phyloP scores from a whole-genome alignment of 2,329 filamentous ascomycete species.

The Fusarium keratoplasticum region DNA sequence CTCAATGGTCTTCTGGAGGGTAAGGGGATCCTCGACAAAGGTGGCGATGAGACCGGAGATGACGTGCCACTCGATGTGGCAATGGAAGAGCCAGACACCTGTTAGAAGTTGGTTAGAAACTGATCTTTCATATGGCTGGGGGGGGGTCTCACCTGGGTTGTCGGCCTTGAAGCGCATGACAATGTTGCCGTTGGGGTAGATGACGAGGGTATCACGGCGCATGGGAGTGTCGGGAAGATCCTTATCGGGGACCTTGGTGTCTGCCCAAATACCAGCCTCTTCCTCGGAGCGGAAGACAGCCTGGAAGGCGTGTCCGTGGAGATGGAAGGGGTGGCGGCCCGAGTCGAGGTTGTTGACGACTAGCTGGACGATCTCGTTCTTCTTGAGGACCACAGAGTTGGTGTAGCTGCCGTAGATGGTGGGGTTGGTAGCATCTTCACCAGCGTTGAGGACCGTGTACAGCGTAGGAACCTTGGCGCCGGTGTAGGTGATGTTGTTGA shows the following conservation, averaged over 20 bases:
- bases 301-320: conserved; percentile 84
- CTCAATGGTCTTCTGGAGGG: conserved; percentile 69
- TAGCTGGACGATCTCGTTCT: conserved; percentile 76
- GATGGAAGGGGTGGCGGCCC: conserved; percentile 79
- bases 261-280: conserved; percentile 66
- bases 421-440: conserved; percentile 68
- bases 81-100: conserved; percentile 81
- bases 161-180: conserved; percentile 76
- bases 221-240: conserved; percentile 69
- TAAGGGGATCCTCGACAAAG: conserved; percentile 71
- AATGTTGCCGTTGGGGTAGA: conserved; percentile 75
- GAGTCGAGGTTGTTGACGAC: conserved; percentile 80
- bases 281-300: conserved; percentile 70
- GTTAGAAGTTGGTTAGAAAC: not conserved
- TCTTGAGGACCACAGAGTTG: conserved; percentile 74
- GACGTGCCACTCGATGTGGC: conserved; percentile 85
- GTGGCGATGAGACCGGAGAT: conserved; percentile 73
- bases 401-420: conserved; percentile 74
- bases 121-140: not conserved
- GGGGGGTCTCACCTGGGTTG: conserved; percentile 65
- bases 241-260: conserved; percentile 51
- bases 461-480: conserved; percentile 81
- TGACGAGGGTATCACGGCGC: conserved; percentile 75
- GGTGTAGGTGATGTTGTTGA: conserved; percentile 83
- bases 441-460: conserved; percentile 78